Conservation (phyloP, 306 rosid genomes). For the Quercus suber region DNA sequence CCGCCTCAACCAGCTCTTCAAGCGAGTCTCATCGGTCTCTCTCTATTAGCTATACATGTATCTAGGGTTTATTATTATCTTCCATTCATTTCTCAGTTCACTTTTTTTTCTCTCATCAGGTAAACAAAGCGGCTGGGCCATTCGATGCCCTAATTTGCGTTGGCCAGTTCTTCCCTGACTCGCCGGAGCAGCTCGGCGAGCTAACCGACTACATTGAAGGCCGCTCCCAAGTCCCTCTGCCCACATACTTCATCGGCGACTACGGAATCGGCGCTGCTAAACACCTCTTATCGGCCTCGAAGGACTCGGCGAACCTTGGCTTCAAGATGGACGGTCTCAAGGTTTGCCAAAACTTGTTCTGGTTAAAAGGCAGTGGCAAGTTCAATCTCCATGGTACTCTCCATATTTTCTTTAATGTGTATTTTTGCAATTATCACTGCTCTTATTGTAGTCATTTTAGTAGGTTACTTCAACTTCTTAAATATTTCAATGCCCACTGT, state of each 20-base stretch:
- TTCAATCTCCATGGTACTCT: slow-evolving; percentile 63
- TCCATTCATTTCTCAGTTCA: neutral
- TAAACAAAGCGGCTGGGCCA: slow-evolving; percentile 95
- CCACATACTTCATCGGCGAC: slow-evolving; percentile 90
- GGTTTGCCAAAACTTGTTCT: slow-evolving; percentile 67
- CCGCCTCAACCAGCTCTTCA: slow-evolving; percentile 79
- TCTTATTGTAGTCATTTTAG: too few relatives aligned
- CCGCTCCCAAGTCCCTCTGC: slow-evolving; percentile 61
- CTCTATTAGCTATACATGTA: slow-evolving; percentile 1
- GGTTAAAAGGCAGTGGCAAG: slow-evolving; percentile 98
- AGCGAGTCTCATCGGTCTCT: slow-evolving; percentile 74
- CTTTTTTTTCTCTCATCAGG: slow-evolving; percentile 41
- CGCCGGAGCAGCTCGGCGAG: slow-evolving; percentile 61
- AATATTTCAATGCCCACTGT: too few relatives aligned
- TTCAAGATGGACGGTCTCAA: slow-evolving; percentile 92
- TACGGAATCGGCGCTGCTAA: slow-evolving; percentile 81
- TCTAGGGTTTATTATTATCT: slow-evolving; percentile 20
- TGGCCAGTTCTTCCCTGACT: slow-evolving; percentile 92
- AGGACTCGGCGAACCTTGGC: slow-evolving; percentile 57
- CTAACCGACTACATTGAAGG: slow-evolving; percentile 60
- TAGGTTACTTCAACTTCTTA: too few relatives aligned
- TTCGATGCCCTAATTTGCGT: slow-evolving; percentile 88
- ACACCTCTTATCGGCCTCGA: slow-evolving; percentile 54
- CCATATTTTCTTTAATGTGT: neutral
- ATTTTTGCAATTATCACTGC: too few relatives aligned